These are phyloP conservation scores for Cercospora nicotianae DNA, from an alignment of 2,329 filamentous ascomycete species.

Conservation along the genomic window DNA sequence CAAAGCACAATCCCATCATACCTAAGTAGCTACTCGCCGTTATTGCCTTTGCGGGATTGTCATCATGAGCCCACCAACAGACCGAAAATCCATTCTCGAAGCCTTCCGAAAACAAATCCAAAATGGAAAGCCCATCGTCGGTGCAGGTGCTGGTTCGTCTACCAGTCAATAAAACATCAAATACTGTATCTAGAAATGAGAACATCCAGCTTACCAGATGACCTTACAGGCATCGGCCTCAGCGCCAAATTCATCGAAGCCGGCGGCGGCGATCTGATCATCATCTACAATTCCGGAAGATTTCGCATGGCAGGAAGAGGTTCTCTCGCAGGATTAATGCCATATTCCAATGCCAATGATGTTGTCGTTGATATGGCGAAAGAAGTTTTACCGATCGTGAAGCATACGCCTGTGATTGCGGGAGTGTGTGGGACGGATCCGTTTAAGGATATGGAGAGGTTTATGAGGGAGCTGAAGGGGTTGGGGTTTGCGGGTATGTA, in stretches of 20 bases:
- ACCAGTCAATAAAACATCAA: neutral
- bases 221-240: slow-evolving; percentile 67
- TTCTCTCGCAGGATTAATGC: slow-evolving; percentile 68
- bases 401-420: slow-evolving; percentile 65
- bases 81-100: slow-evolving; percentile 57
- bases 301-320: slow-evolving; percentile 73
- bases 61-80: slow-evolving; percentile 58
- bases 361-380: slow-evolving; percentile 69
- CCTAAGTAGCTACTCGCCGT: too few relatives aligned
- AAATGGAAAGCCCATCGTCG: slow-evolving; percentile 61
- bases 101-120: slow-evolving; percentile 57
- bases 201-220: too few relatives aligned
- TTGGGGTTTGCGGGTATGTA: slow-evolving; percentile 59
- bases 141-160: slow-evolving; percentile 61
- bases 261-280: slow-evolving; percentile 68
- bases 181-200: too few relatives aligned
- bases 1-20: neutral
- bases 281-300: slow-evolving; percentile 60
- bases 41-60: too few relatives aligned
- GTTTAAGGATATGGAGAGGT: slow-evolving; percentile 61
- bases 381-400: slow-evolving; percentile 66
- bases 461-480: slow-evolving; percentile 60
- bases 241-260: slow-evolving; percentile 70
- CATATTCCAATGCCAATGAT: slow-evolving; percentile 69
- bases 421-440: slow-evolving; percentile 72